phyloP scores from a whole-genome alignment of 148 eudicot species.

The Rhododendron ovatum region DNA sequence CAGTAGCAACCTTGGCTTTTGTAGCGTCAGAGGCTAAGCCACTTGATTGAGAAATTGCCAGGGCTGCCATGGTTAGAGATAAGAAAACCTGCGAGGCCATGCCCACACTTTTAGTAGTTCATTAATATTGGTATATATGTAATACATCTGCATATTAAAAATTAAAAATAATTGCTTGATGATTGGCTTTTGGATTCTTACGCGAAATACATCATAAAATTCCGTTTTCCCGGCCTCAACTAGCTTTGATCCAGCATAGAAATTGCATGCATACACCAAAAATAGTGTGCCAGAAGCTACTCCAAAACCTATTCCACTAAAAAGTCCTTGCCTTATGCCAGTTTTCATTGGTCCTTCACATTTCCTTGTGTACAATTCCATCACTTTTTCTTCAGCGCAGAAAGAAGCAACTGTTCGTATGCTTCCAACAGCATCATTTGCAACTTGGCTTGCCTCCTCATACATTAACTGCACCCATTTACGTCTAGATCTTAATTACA shows the following conservation, averaged over 20 bases:
- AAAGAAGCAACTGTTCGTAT: constrained; percentile 79
- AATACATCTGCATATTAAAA: not conserved
- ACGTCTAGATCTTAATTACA: not conserved
- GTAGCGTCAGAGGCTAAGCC: constrained; percentile 45
- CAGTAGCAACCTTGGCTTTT: constrained; percentile 56
- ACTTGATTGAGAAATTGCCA: constrained; percentile 49
- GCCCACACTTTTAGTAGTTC: not conserved
- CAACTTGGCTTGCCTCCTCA: constrained; percentile 85
- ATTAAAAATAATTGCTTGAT: constrained; percentile 18
- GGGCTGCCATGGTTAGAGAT: constrained; percentile 58
- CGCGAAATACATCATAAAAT: constrained; percentile 45
- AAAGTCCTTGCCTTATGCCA: constrained; percentile 50
- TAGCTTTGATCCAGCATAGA: constrained; percentile 60
- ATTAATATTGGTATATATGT: constrained; percentile 52
- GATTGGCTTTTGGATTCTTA: constrained; percentile 32
- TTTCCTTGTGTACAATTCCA: constrained; percentile 37
- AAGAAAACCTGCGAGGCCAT: constrained; percentile 51
- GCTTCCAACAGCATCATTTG: constrained; percentile 76
- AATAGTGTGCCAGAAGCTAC: constrained; percentile 32
- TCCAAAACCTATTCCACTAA: constrained; percentile 57
- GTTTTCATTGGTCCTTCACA: constrained; percentile 48
- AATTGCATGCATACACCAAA: constrained; percentile 44
- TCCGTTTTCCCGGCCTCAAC: constrained; percentile 48
- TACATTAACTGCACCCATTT: constrained; percentile 39
- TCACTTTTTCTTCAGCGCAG: constrained; percentile 30